Base-by-base conservation (phyloP, 768 basidiomycete species). In the Serendipita sp. region DNA sequence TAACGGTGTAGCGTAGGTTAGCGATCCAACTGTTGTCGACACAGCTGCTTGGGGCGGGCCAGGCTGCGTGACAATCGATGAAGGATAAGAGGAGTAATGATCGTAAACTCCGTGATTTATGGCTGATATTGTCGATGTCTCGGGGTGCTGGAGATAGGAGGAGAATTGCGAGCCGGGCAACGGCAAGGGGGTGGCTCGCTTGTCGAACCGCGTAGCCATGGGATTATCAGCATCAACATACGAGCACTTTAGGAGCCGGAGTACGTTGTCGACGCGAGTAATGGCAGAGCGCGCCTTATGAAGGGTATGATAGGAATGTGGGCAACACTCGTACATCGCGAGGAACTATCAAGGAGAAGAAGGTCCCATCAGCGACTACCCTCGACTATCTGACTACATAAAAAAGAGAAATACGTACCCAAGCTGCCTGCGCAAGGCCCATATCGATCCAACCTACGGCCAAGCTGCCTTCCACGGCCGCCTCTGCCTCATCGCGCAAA, bases 251-350 rank as follows among this genome's bases (percentile, higher is more conserved):
- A 85, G 75, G 2, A 72, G 72, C n/a, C 76, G 78, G 66, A 91
- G 80, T 65, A 89, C 82, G 37, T 78, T 76, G 70, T 91, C 89
- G 41, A 90, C 76, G 28, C 78, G 75, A 46, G 80, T 70, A 8
- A 91, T 75, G 0, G 87, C 78, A n/a, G 73, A 73, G 18, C 76
- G 75, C 8, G 82, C 79, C 11, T 83, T 79, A 24, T 81, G 78
- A 3, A 79, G 76, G 28, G 78, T 80, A 70, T 88, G 80, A 48
- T 80, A 76, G 3, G 86, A 86, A 66, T 90, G 86, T 3, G 85
- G 80, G 1, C 86, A 89, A 0, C 82, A 80, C 71, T 91, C 89
- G 69, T 88, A 91, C 2, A 91, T 75, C 3, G 89, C 85, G 5
- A 90, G 78, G 58, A 91, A 82, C 88, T 88, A 66, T 4, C 10